A percentile compares a stretch with the other conserved stretches of the same genome.
Conservation (phyloP, 2,329 filamentous ascomycete genomes). For the Leptographium lundbergii region DNA sequence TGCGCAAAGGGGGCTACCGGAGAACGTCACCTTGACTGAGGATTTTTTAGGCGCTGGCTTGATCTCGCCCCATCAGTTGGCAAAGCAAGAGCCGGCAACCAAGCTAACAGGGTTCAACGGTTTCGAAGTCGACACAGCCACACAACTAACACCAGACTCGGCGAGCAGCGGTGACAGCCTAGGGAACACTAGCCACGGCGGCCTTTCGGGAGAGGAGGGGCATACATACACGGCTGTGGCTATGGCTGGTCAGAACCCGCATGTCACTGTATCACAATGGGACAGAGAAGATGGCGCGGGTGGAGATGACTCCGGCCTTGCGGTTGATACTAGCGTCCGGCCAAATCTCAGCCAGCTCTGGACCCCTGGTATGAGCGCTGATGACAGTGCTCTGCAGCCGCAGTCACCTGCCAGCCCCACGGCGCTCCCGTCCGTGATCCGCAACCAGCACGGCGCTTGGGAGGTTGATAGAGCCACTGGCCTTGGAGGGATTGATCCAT, state of each 20-base stretch:
- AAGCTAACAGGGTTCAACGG: slow-evolving; percentile 14
- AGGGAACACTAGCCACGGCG: slow-evolving; percentile 5
- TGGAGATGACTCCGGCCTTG: background rate
- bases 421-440: slow-evolving; percentile 12
- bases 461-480: slow-evolving; percentile 24
- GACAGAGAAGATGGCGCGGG: slow-evolving; percentile 14
- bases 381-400: slow-evolving; percentile 19
- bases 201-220: slow-evolving; percentile 34
- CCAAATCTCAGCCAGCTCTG: background rate
- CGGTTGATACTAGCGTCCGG: background rate
- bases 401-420: background rate
- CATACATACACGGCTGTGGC: slow-evolving; percentile 16
- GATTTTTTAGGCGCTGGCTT: slow-evolving; percentile 12
- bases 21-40: slow-evolving; percentile 8
- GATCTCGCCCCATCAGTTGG: slow-evolving; percentile 28
- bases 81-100: slow-evolving; percentile 24
- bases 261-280: slow-evolving; percentile 45
- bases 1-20: background rate
- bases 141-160: slow-evolving; percentile 35
- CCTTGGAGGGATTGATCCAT: slow-evolving; percentile 34
- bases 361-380: slow-evolving; percentile 17
- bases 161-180: slow-evolving; percentile 29
- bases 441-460: slow-evolving; percentile 31
- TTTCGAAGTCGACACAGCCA: slow-evolving; percentile 11
- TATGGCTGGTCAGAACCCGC: slow-evolving; percentile 37